phyloP scores from a whole-genome alignment of 106 monocot genomes.

The Acorus calamus region DNA sequence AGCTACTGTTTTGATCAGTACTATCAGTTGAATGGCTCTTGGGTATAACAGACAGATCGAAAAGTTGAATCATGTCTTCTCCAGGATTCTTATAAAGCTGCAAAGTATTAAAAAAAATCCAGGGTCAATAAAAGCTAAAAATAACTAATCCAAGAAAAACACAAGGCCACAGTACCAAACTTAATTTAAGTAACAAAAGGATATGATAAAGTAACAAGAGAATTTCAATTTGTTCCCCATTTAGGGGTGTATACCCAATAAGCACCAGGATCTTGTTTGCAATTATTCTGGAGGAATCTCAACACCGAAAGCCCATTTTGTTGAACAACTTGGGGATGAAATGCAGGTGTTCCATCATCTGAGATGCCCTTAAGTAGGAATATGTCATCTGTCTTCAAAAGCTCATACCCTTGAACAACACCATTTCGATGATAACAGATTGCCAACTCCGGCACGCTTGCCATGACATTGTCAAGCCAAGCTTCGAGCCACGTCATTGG shows the following conservation, averaged over 20 bases:
- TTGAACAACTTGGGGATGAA: conserved; percentile 97
- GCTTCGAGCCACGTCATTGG: conserved; percentile 96
- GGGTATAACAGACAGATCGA: conserved; percentile 82
- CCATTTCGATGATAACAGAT: conserved; percentile 94
- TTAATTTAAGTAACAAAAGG: not conserved
- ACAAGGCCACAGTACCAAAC: not conserved
- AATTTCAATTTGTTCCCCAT: too few relatives aligned
- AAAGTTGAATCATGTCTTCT: conserved; percentile 93
- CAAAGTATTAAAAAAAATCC: conserved; percentile 8
- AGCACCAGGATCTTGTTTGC: conserved; percentile 97
- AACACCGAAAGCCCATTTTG: conserved; percentile 93
- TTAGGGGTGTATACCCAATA: conserved; percentile 63
- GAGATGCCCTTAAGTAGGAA: conserved; percentile 90
- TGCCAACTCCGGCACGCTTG: conserved; percentile 90
- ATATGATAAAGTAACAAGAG: not conserved
- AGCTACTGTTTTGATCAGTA: conserved; percentile 32
- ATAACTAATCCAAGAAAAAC: not conserved
- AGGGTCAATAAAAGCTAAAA: conserved; percentile 1
- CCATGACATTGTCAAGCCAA: conserved; percentile 99
- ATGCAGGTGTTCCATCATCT: conserved; percentile 90
- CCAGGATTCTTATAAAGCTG: conserved; percentile 87
- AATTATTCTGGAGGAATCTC: conserved; percentile 89
- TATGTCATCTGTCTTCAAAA: conserved; percentile 93
- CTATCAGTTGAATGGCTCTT: conserved; percentile 40
- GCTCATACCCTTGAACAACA: conserved; percentile 98